Percentiles rank a stretch among this genome's conserved stretches.
Evolutionary conservation across 345 rosid species (phyloP).

Genomic region (Camelina laxa): DNA sequence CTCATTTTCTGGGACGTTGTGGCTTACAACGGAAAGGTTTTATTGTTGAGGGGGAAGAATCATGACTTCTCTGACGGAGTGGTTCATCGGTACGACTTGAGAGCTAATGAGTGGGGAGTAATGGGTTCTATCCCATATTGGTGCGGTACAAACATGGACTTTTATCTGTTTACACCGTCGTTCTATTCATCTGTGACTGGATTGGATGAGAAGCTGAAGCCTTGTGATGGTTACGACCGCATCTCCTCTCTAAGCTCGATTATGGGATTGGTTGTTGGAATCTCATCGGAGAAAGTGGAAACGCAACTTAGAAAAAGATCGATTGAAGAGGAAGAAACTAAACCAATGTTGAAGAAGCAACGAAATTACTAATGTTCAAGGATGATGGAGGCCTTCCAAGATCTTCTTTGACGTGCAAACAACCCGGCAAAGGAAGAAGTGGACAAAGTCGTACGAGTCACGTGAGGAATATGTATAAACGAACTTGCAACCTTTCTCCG

Average conservation of each 20-base stretch:
- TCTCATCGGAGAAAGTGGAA: not conserved
- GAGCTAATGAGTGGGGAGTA: not conserved
- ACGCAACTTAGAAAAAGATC: not conserved
- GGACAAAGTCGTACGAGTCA: too few relatives aligned
- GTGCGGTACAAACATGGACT: not conserved
- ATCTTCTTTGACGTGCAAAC: too few relatives aligned
- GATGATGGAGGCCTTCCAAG: not conserved
- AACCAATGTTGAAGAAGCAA: not conserved
- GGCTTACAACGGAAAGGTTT: not conserved
- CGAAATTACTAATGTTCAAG: not conserved
- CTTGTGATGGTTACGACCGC: not conserved
- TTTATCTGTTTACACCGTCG: slow-evolving; percentile 4
- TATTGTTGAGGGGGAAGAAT: not conserved
- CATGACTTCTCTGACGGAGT: not conserved
- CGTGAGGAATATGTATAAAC: too few relatives aligned
- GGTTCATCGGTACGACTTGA: not conserved
- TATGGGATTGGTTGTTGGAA: not conserved
- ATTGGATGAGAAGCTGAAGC: slow-evolving; percentile 5
- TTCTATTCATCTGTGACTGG: not conserved
- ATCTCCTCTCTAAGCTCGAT: not conserved
- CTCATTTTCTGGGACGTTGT: not conserved
- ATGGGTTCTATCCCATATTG: not conserved
- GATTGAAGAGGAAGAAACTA: not conserved
- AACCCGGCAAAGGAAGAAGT: too few relatives aligned
- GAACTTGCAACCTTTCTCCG: too few relatives aligned